phyloP scores from a whole-genome alignment of 2,329 filamentous ascomycete species.

The Phoma sp. region DNA sequence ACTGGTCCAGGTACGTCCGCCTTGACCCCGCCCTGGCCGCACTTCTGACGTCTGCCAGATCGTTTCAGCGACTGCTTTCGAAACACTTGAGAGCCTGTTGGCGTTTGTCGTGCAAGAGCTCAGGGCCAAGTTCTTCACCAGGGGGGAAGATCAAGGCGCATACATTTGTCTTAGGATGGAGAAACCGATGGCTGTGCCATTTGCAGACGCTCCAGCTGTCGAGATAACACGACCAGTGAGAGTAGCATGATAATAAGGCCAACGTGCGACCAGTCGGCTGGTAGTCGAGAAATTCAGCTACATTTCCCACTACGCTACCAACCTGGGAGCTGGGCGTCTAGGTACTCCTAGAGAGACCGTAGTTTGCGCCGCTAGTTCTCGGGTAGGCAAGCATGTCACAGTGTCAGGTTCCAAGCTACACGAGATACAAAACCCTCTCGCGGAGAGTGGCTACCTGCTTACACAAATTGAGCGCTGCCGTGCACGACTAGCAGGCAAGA shows the following conservation, averaged over 20 bases:
- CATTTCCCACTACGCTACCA: not conserved
- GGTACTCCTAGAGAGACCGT: not conserved
- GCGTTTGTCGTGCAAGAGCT: slow-evolving; percentile 50
- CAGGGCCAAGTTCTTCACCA: slow-evolving; percentile 47
- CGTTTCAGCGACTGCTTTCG: slow-evolving; percentile 52
- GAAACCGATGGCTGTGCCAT: slow-evolving; percentile 76
- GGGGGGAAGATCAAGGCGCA: slow-evolving; percentile 49
- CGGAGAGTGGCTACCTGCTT: slow-evolving; percentile 11
- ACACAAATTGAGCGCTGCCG: slow-evolving; percentile 1
- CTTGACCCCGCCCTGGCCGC: not conserved
- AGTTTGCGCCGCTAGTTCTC: slow-evolving; percentile 12
- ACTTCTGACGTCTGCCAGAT: slow-evolving; percentile 40
- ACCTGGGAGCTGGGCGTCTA: not conserved
- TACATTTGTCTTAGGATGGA: slow-evolving; percentile 67
- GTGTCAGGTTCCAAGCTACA: not conserved
- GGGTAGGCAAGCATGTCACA: slow-evolving; percentile 11
- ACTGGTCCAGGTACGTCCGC: slow-evolving; percentile 64
- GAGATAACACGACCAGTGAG: slow-evolving; percentile 57
- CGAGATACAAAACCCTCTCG: slow-evolving; percentile 9
- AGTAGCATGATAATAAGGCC: slow-evolving; percentile 3
- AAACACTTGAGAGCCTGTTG: slow-evolving; percentile 57
- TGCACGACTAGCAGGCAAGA: not conserved
- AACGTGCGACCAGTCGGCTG: not conserved
- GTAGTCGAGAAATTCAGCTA: slow-evolving; percentile 2
- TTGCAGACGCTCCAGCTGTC: slow-evolving; percentile 74